Evolutionary conservation across 169 alveolate species (phyloP), one percentile per base, ranked within the genome.

Genomic region (Eimeria necatrix): DNA sequence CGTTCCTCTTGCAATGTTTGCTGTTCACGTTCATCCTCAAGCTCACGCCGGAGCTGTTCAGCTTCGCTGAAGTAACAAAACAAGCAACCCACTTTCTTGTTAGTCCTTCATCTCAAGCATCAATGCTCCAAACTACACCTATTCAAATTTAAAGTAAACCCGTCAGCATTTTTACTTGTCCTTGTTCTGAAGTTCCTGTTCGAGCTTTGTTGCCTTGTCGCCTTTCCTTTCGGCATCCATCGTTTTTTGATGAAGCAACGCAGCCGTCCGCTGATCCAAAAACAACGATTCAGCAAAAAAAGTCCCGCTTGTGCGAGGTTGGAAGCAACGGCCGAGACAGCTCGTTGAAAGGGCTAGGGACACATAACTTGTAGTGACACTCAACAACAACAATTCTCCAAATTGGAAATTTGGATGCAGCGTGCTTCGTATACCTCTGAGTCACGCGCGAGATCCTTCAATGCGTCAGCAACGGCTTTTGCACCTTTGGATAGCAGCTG

Each of bases 21-120:
- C 93, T 86, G 93, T 22, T 86, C 93, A 32, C 93, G 80, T 61
- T 86, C 93, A 46, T 86, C 93, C 70, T 86, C 93, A 41, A 86
- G 93, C 83, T 86, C 93, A 5, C 93, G 59, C 52, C 93, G 81
- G 4, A 86, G 93, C 68, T 86, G 93, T 83, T 86, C 93, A 20
- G 93, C 68, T 52, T 86, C 93, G 59, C 93, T 86, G 60, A 64
- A 61, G 51, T n/a, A 12, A 51, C 89, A 52, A 14, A 51, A 48
- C 24, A 20, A 16, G n/a, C 60, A 73, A 73, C 12, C 32, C 60
- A 46, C 8, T 32, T 18, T 60, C 24, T 74, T 12, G 60, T 3
- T 32, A 3, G 41, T 59, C 48, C 26, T 59, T 46, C 32, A 48
- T 5, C 16, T 12, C 14, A 10, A 5, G 81, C 81, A 46, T 18